Evolutionary conservation across 31 red algal genomes (phyloP).

Genomic region (Odonthalia washingtoniensis): DNA sequence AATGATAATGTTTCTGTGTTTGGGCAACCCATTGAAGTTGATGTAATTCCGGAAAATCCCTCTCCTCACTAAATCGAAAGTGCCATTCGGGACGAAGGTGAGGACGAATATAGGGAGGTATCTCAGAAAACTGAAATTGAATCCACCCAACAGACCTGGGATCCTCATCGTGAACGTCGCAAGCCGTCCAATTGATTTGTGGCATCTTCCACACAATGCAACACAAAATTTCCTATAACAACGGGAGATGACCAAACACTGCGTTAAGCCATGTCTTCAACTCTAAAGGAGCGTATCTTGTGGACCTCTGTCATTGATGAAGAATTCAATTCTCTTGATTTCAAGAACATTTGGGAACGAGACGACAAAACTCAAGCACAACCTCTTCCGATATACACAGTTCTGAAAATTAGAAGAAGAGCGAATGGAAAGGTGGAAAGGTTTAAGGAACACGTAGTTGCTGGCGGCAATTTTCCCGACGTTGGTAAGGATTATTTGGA

Average conservation of each 20-base stretch:
- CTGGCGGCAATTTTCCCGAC: background rate
- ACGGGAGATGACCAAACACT: conserved; percentile 31
- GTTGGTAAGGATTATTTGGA: background rate
- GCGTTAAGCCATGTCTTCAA: conserved; percentile 23
- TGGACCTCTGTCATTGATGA: conserved; percentile 30
- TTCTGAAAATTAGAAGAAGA: conserved; percentile 15
- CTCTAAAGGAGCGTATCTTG: background rate
- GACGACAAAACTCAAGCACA: conserved; percentile 19
- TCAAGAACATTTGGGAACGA: background rate
- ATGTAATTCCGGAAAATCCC: background rate
- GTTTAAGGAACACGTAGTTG: conserved; percentile 13
- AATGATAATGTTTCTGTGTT: background rate
- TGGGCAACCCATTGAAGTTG: background rate
- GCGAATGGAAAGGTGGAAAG: conserved; percentile 12
- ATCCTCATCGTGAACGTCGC: background rate
- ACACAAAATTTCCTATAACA: background rate
- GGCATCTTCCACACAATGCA: background rate
- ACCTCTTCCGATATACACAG: conserved; percentile 22
- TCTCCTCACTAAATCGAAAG: background rate
- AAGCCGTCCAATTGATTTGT: background rate
- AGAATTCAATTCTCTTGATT: background rate
- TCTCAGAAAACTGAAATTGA: background rate
- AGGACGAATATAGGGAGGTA: background rate
- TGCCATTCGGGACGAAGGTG: background rate
- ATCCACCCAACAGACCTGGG: background rate